Percentiles rank a stretch among this genome's conserved stretches.
Evolutionary conservation across 1,139 yeast genomes (phyloP).

Genomic region (Saccharomyces hybrid): DNA sequence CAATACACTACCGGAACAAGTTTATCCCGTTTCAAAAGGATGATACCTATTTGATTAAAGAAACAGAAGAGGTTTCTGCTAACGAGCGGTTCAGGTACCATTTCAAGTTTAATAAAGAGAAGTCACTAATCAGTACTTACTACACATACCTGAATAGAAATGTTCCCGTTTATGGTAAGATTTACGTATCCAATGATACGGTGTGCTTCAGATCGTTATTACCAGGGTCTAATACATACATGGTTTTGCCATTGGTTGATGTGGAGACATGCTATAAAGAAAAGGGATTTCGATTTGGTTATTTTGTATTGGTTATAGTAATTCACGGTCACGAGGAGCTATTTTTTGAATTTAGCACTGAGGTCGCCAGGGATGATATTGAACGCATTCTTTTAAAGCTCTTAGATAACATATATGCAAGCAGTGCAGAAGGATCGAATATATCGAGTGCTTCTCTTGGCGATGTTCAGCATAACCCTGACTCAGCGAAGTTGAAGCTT

Average conservation of each 20-base stretch:
- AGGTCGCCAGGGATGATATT: slow-evolving; percentile 68
- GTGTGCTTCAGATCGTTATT: slow-evolving; percentile 73
- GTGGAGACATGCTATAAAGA: slow-evolving; percentile 61
- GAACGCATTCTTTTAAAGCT: slow-evolving; percentile 45
- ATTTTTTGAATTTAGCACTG: slow-evolving; percentile 62
- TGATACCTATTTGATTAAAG: slow-evolving; percentile 41
- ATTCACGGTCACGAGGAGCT: slow-evolving; percentile 71
- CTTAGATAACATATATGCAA: slow-evolving; percentile 36
- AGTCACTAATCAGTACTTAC: slow-evolving; percentile 56
- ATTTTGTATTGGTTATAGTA: slow-evolving; percentile 59
- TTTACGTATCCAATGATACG: slow-evolving; percentile 59
- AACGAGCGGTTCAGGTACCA: slow-evolving; percentile 50
- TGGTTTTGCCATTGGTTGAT: slow-evolving; percentile 75
- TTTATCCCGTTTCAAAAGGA: slow-evolving; percentile 37
- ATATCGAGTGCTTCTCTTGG: slow-evolving; percentile 13
- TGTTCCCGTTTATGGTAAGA: slow-evolving; percentile 73
- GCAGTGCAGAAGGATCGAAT: neutral
- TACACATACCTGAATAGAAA: slow-evolving; percentile 63
- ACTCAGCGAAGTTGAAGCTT: slow-evolving; percentile 48
- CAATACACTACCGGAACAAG: slow-evolving; percentile 49
- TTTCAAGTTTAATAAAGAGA: slow-evolving; percentile 53
- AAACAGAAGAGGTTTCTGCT: slow-evolving; percentile 36
- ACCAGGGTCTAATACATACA: slow-evolving; percentile 70
- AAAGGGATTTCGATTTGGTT: slow-evolving; percentile 56
- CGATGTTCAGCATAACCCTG: slow-evolving; percentile 38